These are phyloP conservation scores for Neofusicoccum cordaticola DNA, from an alignment of 2,329 filamentous ascomycete species.

Conservation along the genomic window DNA sequence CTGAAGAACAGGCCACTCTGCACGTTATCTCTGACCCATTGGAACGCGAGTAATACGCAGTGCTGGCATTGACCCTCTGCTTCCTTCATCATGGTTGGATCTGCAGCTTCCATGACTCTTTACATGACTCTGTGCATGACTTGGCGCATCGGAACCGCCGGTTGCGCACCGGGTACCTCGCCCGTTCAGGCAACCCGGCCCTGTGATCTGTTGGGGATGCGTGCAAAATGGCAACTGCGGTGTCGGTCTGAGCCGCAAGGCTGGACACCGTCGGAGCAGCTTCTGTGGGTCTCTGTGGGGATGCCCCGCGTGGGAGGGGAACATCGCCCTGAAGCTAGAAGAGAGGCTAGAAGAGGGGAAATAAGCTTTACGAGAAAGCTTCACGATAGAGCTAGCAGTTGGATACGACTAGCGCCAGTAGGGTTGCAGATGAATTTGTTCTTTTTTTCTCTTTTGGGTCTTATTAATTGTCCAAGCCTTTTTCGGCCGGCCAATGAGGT, in stretches of 20 bases:
- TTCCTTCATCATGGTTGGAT: neutral
- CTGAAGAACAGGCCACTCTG: conserved; percentile 1
- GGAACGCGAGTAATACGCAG: neutral
- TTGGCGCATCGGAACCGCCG: neutral
- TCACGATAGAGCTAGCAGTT: neutral
- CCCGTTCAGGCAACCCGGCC: neutral
- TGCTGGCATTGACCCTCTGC: neutral
- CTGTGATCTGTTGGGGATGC: neutral
- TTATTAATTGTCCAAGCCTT: neutral
- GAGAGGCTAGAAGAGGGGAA: neutral
- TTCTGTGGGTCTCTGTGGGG: neutral
- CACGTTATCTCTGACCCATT: neutral
- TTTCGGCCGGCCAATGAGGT: neutral
- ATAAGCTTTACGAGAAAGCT: neutral
- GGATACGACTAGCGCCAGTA: neutral
- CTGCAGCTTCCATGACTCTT: conserved; percentile 4
- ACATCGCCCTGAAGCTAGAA: too few relatives aligned
- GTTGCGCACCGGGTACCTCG: neutral
- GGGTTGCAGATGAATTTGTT: neutral
- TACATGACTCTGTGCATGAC: neutral
- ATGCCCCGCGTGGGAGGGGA: neutral
- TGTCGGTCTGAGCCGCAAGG: neutral
- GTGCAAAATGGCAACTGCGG: neutral
- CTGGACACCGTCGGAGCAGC: neutral
- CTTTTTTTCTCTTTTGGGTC: neutral